Base-by-base conservation (phyloP, 2,329 filamentous ascomycete genomes). In the Cladosporium phlei region DNA sequence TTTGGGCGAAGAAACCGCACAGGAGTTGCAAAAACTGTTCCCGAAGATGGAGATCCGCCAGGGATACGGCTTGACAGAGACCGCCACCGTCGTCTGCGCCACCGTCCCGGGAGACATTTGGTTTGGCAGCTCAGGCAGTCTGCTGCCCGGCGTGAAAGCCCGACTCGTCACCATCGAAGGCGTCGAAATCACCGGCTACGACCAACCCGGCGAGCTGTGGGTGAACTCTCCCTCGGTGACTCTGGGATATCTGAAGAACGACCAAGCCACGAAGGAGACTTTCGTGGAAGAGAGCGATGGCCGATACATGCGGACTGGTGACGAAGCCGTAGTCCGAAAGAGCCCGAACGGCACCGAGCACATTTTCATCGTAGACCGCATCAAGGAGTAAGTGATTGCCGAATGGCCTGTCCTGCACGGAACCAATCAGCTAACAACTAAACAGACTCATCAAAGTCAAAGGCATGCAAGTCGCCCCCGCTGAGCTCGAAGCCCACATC, bases 231-330 rank as follows among this genome's bases (percentile, higher is more conserved):
- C 88, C 0, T 82, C 83, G 1, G 79, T 94, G 1, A 82, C 86
- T 0, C 67, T 95, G 0, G 90, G 90, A 1, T 96, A 96, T 57
- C 70, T 95, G 44, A 85, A 94, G 68, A 95, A 95, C 60, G 82
- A 86, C 34, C 83, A 86, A 59, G 88, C 90, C 3, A 94, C 83
- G 16, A 74, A 77, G 42, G 61, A 63, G 45, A 93, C 89, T 0
- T 96, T 88, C 59, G 73, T 82, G 1, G 62, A 69, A 11, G 81
- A 82, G 8, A 58, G 58, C 69, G 81, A 52, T 50, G 70, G 72
- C 1, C 93, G 88, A 80, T 66, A 62, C 27, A 62, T 95, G 75
- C 79, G 78, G 30, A 95, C 90, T 0, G 90, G 90, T 5, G 90
- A 96, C 58, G 87, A 94, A 63, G 88, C 85, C 0, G 71, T 91